Base-by-base conservation (phyloP, 352 stramenopile genomes). In the Pythium dissimile region DNA sequence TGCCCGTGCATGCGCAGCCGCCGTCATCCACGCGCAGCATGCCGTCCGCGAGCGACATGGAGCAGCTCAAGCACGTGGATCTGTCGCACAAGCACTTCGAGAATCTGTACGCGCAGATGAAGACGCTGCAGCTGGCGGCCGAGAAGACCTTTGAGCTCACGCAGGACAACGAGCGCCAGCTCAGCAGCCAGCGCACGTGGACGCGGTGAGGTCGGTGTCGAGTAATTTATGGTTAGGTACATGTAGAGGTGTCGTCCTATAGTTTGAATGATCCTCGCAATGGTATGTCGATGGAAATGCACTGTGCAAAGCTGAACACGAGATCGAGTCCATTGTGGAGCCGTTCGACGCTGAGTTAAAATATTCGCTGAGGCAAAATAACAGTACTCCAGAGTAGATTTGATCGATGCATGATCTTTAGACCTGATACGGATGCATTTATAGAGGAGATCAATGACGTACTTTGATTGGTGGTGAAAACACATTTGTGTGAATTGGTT, bases 71-170 rank as follows among this genome's bases (percentile, higher is more conserved):
- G 8, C 18, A 11, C 9, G 37, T 32, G 21, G 39, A 47, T 15
- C 21, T 27, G 28, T 26, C 51, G 32, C 38, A 49, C 15, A 28
- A 39, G 9, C 39, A 38, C 20, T 48, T 48, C 24, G 30, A 48
- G 16, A 42, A 62, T 23, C 20, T 62, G 9, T 54, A 62, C 34
- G 35, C 54, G 44, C 54, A 54, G 34, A 62, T 62, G 43, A 38
- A 62, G 44, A 54, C 54, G 54, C 44, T 62, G 15, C 54, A 62
- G 44, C 46, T 62, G 43, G 34, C 54, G 16, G 54, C 54, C 11
- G 44, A 62, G 13, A 42, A 38, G 32, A 62, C 54, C 6, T 54
- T 54, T 15, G 30, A 46, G 21, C 20, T 53, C 18, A 53, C 41
- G 12, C 44, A 23, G 13, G 53, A 60, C 53, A 52, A 46, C 42